These are phyloP conservation scores for Fusarium sp. DNA, from an alignment of 2,329 filamentous ascomycete species.

Conservation along the genomic window DNA sequence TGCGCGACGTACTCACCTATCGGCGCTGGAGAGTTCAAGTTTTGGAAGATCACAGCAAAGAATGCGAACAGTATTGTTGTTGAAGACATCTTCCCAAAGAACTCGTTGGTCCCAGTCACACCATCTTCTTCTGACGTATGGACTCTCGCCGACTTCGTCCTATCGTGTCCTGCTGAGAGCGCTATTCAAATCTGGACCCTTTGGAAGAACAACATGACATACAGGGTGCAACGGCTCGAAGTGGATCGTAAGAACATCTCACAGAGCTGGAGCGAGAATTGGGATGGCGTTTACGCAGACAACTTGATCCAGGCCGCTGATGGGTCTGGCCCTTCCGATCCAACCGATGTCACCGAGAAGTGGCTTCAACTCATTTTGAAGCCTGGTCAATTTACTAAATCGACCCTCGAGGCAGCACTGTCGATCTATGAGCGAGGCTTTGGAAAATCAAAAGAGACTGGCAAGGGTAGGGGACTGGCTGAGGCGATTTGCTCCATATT, in stretches of 20 bases:
- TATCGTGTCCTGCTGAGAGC: constrained; percentile 67
- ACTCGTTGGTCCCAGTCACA: constrained; percentile 71
- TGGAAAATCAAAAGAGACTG: constrained; percentile 50
- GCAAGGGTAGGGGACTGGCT: constrained; percentile 69
- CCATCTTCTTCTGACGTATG: constrained; percentile 80
- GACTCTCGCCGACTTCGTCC: constrained; percentile 81
- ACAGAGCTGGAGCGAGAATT: constrained; percentile 73
- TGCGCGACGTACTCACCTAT: constrained; percentile 90
- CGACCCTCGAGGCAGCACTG: constrained; percentile 86
- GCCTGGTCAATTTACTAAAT: constrained; percentile 82
- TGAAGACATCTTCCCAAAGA: constrained; percentile 75
- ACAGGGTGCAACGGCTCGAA: constrained; percentile 78
- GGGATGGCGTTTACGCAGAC: constrained; percentile 76
- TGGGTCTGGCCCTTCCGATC: constrained; percentile 70
- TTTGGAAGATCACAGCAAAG: constrained; percentile 80
- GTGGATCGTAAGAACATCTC: constrained; percentile 75
- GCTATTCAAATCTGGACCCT: constrained; percentile 77
- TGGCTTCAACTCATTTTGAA: constrained; percentile 88
- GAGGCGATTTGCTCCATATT: constrained; percentile 82
- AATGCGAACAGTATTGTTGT: constrained; percentile 73
- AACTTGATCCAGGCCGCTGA: constrained; percentile 65
- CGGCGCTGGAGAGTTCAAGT: constrained; percentile 90
- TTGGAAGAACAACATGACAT: constrained; percentile 87
- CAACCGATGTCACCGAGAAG: constrained; percentile 79
- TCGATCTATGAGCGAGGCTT: constrained; percentile 80